Evolutionary conservation across 2,329 filamentous ascomycete genomes (phyloP), one percentile per base, ranked within the genome.

Genomic region (Diaporthe vaccinii): DNA sequence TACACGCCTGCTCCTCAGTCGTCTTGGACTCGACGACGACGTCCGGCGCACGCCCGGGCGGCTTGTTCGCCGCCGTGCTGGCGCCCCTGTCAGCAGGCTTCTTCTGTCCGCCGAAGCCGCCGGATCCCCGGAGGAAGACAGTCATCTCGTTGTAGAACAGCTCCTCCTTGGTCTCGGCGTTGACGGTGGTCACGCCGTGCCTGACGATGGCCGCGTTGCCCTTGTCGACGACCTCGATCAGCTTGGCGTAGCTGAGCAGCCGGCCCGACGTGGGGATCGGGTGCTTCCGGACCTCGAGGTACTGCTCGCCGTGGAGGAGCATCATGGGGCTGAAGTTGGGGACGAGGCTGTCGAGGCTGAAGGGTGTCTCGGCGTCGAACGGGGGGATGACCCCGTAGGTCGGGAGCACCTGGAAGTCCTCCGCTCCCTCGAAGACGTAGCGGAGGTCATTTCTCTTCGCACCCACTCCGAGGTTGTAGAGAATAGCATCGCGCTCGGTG

Each of bases 311-410:
- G 87, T 99, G 97, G 34, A 99, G 93, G 69, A 99, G 92, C 95
- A 98, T 98, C 95, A 98, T 98, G 77, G 96, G 96, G 51, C 92
- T 95, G 89, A 98, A 99, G 89, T 98, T 98, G 84, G 96, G 95
- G 39, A 98, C 93, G 77, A 99, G 90, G 74, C 96, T 91, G 82
- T 92, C 91, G 80, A 97, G 90, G 84, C 89, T 92, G 88, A 94
- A 98, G 39, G 96, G 95, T 76, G 92, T 87, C 79, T 94, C 89
- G 76, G 95, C 93, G 86, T 93, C 93, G 87, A 98, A 98, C 80
- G 93, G 94, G n/a, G 97, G 97, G 80, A 99, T 93, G 77, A 98
- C 97, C 83, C 96, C 97, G 81, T 94, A 99, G n/a, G 95, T 97
- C 72, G 97, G 97, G 72, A 98, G 89, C 72, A 95, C 93, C 84